Percentiles rank a stretch among this genome's conserved stretches.
phyloP scores from a whole-genome alignment of 345 rosid genomes.

The Odontarrhena argentea region DNA sequence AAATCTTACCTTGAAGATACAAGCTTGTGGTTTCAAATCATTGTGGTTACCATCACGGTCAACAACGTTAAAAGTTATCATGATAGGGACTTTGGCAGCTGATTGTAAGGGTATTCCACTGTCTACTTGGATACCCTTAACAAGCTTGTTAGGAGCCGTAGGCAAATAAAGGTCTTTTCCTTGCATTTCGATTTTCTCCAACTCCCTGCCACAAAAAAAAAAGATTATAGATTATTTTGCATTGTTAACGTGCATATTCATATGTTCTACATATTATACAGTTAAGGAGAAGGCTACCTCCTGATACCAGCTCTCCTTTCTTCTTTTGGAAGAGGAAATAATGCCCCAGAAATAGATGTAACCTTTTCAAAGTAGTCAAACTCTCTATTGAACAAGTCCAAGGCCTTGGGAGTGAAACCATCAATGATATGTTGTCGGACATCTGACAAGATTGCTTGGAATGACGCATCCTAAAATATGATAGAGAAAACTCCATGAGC shows the following conservation, averaged over 20 bases:
- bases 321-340: constrained; percentile 83
- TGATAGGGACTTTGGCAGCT: constrained; percentile 97
- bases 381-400: constrained; percentile 78
- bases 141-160: constrained; percentile 91
- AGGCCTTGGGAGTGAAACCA: constrained; percentile 80
- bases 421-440: constrained; percentile 86
- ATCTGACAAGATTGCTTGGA: constrained; percentile 73
- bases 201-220: constrained; percentile 57
- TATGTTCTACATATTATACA: too few species aligned
- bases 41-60: constrained; percentile 73
- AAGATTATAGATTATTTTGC: too few species aligned
- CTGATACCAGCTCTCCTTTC: constrained; percentile 97
- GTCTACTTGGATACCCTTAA: constrained; percentile 80
- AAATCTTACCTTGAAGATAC: constrained; percentile 54
- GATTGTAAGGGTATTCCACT: constrained; percentile 99
- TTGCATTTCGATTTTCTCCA: constrained; percentile 86
- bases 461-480: constrained; percentile 67
- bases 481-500: constrained; percentile 8
- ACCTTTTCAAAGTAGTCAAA: constrained; percentile 94
- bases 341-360: constrained; percentile 87
- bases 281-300: constrained; percentile 45
- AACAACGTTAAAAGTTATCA: constrained; percentile 88
- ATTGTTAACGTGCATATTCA: too few species aligned
- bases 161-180: constrained; percentile 95
- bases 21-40: constrained; percentile 81